Evolutionary conservation across 73 alveolate species (phyloP).

Genomic region (Paramecium sonneborni): DNA sequence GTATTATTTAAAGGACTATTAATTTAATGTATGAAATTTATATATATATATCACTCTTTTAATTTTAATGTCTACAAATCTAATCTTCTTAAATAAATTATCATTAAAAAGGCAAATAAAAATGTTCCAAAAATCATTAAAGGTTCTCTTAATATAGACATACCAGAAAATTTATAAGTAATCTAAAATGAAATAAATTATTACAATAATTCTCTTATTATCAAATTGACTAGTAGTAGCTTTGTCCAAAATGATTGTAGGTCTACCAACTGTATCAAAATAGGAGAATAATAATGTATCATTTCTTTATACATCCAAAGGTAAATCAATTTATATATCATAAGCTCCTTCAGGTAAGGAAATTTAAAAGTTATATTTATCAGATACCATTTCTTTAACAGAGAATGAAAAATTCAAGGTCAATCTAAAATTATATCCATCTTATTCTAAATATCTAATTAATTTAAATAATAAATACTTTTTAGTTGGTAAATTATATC

Average conservation of each 20-base stretch:
- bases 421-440: slow-evolving; percentile 74
- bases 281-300: slow-evolving; percentile 63
- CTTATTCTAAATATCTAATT: slow-evolving; percentile 73
- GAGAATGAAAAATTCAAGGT: slow-evolving; percentile 84
- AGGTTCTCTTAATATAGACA: slow-evolving; percentile 51
- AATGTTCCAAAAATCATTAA: slow-evolving; percentile 58
- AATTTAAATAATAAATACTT: neutral
- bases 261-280: slow-evolving; percentile 84
- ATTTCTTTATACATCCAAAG: slow-evolving; percentile 75
- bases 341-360: slow-evolving; percentile 97
- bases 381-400: slow-evolving; percentile 88
- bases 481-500: slow-evolving; percentile 96
- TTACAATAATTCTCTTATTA: slow-evolving; percentile 69
- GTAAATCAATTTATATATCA: slow-evolving; percentile 81
- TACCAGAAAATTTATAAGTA: slow-evolving; percentile 39
- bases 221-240: slow-evolving; percentile 75
- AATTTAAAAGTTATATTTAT: slow-evolving; percentile 82
- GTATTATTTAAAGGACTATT: neutral
- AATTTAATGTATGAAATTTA: neutral
- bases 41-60: slow-evolving; percentile 48
- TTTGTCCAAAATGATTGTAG: slow-evolving; percentile 72
- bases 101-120: slow-evolving; percentile 6
- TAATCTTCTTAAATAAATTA: slow-evolving; percentile 52
- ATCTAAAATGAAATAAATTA: neutral
- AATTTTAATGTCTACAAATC: slow-evolving; percentile 56